Evolutionary conservation across 352 stramenopile species (phyloP).

Genomic region (Phytophthora sojae): DNA sequence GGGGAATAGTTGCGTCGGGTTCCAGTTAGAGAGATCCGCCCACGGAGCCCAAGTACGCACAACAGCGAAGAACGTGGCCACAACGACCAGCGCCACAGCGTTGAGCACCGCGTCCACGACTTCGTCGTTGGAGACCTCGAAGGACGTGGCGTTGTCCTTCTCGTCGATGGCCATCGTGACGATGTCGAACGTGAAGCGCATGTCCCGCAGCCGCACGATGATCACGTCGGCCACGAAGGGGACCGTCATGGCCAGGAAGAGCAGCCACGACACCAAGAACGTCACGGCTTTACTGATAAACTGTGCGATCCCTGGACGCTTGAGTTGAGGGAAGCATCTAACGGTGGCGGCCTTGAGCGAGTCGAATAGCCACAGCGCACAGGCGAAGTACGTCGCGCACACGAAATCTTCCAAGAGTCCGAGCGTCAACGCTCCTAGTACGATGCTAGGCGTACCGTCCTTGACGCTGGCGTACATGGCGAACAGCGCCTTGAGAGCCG

Average conservation of each 20-base stretch:
- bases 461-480: conserved; percentile 25
- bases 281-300: conserved; percentile 20
- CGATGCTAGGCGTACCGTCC: conserved; percentile 16
- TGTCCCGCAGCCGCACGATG: conserved; percentile 36
- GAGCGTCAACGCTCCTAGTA: conserved; percentile 24
- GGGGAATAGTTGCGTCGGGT: conserved; percentile 1
- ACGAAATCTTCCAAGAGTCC: conserved; percentile 53
- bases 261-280: conserved; percentile 35
- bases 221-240: conserved; percentile 44
- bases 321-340: not conserved
- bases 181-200: conserved; percentile 53
- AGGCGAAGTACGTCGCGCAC: conserved; percentile 26
- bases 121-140: conserved; percentile 34
- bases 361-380: not conserved
- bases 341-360: not conserved
- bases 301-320: not conserved
- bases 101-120: conserved; percentile 24
- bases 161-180: conserved; percentile 39
- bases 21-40: conserved; percentile 38
- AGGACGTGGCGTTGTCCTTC: conserved; percentile 21
- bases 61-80: conserved; percentile 21
- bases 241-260: conserved; percentile 28
- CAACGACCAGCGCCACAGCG: conserved; percentile 7
- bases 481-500: conserved; percentile 33
- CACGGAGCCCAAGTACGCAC: conserved; percentile 21